phyloP scores from a whole-genome alignment of 2,329 filamentous ascomycete species.

The Chaetomium globosum region DNA sequence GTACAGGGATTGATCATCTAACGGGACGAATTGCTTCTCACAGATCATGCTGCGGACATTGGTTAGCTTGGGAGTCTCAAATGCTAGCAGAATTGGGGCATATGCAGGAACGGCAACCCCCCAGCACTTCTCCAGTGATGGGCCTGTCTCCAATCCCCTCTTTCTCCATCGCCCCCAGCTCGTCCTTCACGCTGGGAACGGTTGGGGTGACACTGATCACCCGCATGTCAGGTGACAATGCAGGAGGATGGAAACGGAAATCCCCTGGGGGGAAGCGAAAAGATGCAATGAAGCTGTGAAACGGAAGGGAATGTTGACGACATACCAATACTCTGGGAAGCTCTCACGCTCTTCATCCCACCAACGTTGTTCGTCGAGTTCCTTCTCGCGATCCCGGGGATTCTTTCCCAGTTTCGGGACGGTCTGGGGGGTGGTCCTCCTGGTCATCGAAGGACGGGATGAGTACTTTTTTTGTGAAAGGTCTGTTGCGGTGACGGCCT shows the following conservation, averaged over 20 bases:
- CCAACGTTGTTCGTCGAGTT: slow-evolving; percentile 53
- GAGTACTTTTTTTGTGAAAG: slow-evolving; percentile 47
- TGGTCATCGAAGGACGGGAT: slow-evolving; percentile 49
- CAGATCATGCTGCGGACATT: slow-evolving; percentile 60
- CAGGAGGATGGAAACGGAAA: slow-evolving; percentile 37
- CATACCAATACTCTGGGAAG: slow-evolving; percentile 68
- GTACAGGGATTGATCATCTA: slow-evolving; percentile 61
- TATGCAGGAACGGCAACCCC: slow-evolving; percentile 42
- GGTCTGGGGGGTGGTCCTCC: slow-evolving; percentile 47
- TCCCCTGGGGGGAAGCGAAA: slow-evolving; percentile 27
- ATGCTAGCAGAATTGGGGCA: slow-evolving; percentile 21
- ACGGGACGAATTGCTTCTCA: slow-evolving; percentile 66
- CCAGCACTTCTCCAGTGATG: slow-evolving; percentile 10
- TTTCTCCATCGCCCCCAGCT: slow-evolving; percentile 26
- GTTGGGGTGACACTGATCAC: slow-evolving; percentile 34
- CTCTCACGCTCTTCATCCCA: slow-evolving; percentile 63
- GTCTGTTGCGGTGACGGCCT: slow-evolving; percentile 51
- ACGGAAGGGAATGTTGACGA: slow-evolving; percentile 38
- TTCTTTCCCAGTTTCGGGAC: slow-evolving; percentile 55
- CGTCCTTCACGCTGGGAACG: slow-evolving; percentile 1
- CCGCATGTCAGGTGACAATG: slow-evolving; percentile 42
- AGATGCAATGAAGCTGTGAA: slow-evolving; percentile 26
- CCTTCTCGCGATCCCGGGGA: slow-evolving; percentile 54
- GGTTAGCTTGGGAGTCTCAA: slow-evolving; percentile 37
- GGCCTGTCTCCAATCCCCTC: slow-evolving; percentile 11